phyloP scores from a whole-genome alignment of 176 grass and related monocot genomes.

The Coix lacrymajobi region DNA sequence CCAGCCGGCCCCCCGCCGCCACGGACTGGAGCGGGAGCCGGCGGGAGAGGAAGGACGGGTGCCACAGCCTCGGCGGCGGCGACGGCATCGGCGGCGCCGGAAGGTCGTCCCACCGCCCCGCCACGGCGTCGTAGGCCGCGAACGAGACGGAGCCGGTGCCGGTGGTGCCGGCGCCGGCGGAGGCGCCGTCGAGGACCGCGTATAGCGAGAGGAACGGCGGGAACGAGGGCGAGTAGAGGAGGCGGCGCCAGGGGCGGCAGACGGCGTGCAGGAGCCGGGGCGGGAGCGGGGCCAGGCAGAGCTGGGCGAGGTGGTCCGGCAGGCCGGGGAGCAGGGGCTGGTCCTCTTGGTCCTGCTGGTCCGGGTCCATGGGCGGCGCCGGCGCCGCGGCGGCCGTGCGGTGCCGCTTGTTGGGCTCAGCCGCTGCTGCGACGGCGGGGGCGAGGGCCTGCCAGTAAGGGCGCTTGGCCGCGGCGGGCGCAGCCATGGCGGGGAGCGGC shows the following conservation, averaged over 20 bases:
- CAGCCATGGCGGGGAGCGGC: conserved; percentile 13
- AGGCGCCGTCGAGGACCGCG: conserved; percentile 36
- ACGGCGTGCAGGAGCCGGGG: conserved; percentile 54
- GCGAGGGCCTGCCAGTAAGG: neutral
- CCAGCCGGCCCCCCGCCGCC: conserved; percentile 28
- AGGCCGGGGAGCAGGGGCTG: conserved; percentile 58
- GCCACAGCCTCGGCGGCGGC: conserved; percentile 40
- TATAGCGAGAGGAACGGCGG: conserved; percentile 51
- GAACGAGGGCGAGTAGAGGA: conserved; percentile 62
- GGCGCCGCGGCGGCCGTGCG: neutral
- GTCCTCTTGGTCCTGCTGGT: neutral
- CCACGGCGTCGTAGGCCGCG: conserved; percentile 51
- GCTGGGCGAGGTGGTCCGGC: conserved; percentile 75
- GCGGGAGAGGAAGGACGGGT: conserved; percentile 72
- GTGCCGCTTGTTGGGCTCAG: conserved; percentile 7
- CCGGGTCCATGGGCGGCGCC: neutral
- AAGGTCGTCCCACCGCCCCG: conserved; percentile 27
- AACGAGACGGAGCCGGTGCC: conserved; percentile 26
- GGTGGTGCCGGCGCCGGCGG: neutral
- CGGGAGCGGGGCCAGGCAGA: conserved; percentile 52
- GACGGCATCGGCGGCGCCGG: conserved; percentile 49
- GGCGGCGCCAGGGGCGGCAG: conserved; percentile 63
- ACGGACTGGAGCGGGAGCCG: conserved; percentile 66
- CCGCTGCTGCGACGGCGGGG: neutral
- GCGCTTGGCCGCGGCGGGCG: conserved; percentile 31